Evolutionary conservation across 352 stramenopile genomes (phyloP), one percentile per base, ranked within the genome.

Genomic region (Phytophthora sp.): DNA sequence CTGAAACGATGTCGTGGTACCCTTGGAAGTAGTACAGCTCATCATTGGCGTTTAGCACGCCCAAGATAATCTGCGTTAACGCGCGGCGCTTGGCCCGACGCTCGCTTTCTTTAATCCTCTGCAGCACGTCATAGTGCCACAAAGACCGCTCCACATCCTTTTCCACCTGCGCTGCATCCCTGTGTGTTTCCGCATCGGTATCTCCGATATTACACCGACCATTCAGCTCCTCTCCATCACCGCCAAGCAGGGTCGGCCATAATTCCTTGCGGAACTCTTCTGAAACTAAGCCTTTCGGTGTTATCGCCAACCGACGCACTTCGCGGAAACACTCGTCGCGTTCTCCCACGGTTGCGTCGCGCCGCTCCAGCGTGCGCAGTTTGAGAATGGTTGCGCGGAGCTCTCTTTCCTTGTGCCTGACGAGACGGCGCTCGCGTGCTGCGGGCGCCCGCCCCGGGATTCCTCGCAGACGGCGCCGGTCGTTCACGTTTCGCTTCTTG

Each of bases 1-100:
- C 84, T 18, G 88, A 95, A 24, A 86, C 88, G 18, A 98, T 86
- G 72, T 98, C 95, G 71, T 98, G 94, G 72, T 96, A 98, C 27
- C 95, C 95, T 84, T 96, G 88, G 49, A 91, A 95, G 71, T 96
- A 96, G 53, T 90, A 86, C 38, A 94, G 54, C 20, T 86, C 73
- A 7, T 69, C 33, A 50, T 93, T 79, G 15, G 66, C 35, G 13
- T 62, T 42, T 24, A 94, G 64, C 39, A 89, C 77, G 9, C 58
- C 59, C 23, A 86, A 46, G 49, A 93, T 93, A n/a, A 90, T 57
- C 23, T 84, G 74, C 16, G 77, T 86, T 42, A 94, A 77, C 29
- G 78, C 76, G 21, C 71, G 69, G 6, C 84, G 79, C 68, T 93
- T 94, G 13, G 44, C 42, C 12, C 74, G 74, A 5, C 86, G 81